A percentile compares a stretch with the other conserved stretches of the same genome.
Conservation (phyloP, 2,329 filamentous ascomycete genomes). For the Monosporascus sp. region DNA sequence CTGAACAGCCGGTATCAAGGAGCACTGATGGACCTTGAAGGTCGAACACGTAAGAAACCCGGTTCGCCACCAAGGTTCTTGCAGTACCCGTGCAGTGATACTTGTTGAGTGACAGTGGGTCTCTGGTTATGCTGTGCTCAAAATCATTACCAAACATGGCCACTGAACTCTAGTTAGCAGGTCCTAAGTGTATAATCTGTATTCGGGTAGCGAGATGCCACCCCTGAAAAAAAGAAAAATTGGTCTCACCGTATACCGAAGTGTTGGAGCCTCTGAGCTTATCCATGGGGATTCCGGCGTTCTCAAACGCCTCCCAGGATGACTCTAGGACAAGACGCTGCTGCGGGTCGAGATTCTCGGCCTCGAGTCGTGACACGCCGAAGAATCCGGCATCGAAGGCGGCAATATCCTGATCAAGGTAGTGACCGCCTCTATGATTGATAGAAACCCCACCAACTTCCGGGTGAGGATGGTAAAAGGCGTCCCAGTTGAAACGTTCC, state of each 20-base stretch:
- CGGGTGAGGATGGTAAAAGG: conserved; percentile 6
- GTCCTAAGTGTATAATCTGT: no score
- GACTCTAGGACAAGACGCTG: conserved; percentile 1
- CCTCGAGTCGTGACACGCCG: conserved; percentile 4
- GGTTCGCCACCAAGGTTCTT: background rate
- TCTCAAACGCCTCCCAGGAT: conserved; percentile 4
- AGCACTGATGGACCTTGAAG: background rate
- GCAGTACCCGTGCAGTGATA: background rate
- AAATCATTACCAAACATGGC: background rate
- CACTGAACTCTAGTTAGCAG: background rate
- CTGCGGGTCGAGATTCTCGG: conserved; percentile 2
- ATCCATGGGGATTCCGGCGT: background rate
- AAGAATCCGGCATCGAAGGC: conserved; percentile 9
- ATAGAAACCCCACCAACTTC: conserved; percentile 6
- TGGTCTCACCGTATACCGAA: no score
- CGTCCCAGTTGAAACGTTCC: conserved; percentile 3
- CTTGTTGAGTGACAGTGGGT: background rate
- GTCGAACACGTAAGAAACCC: background rate
- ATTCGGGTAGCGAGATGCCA: no score
- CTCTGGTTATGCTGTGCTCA: background rate
- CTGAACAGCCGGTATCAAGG: background rate
- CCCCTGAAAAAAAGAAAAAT: no score
- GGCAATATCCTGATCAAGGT: conserved; percentile 4
- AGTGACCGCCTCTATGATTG: conserved; percentile 5
- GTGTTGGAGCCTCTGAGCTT: no score